These are phyloP conservation scores for Mortierella sp. DNA, from an alignment of 371 early-diverging fungal species.

Conservation along the genomic window DNA sequence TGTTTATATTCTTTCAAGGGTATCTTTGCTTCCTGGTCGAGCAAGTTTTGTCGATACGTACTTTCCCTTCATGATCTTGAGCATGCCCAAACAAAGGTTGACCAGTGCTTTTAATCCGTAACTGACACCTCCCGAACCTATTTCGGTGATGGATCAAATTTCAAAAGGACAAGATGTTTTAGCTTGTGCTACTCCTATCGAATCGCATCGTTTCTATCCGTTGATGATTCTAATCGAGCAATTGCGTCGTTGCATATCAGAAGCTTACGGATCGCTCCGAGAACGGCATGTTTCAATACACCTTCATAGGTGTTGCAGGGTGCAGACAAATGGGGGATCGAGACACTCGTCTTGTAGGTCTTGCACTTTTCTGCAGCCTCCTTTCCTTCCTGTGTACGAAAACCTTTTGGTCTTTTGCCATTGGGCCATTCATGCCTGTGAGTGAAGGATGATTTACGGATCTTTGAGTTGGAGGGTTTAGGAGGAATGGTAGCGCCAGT, in stretches of 20 bases:
- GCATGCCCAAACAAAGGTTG: constrained; percentile 51
- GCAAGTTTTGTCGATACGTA: constrained; percentile 12
- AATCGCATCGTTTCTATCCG: not conserved
- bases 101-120: constrained; percentile 55
- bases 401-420: constrained; percentile 50
- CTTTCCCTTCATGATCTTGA: constrained; percentile 55
- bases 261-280: constrained; percentile 54
- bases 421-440: constrained; percentile 49
- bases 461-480: not conserved
- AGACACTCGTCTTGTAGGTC: constrained; percentile 40
- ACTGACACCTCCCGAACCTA: constrained; percentile 47
- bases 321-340: constrained; percentile 50
- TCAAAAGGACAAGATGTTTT: not conserved
- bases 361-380: constrained; percentile 48
- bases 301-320: constrained; percentile 46
- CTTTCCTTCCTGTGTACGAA: constrained; percentile 44
- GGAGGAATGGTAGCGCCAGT: not conserved
- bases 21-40: not conserved
- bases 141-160: not conserved
- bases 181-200: not conserved
- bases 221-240: not conserved
- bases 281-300: constrained; percentile 41
- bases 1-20: not conserved
- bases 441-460: constrained; percentile 5
- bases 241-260: not conserved